These are phyloP conservation scores for Mortierella alpina DNA, from an alignment of 192 early-diverging fungal genomes.

Conservation along the genomic window DNA sequence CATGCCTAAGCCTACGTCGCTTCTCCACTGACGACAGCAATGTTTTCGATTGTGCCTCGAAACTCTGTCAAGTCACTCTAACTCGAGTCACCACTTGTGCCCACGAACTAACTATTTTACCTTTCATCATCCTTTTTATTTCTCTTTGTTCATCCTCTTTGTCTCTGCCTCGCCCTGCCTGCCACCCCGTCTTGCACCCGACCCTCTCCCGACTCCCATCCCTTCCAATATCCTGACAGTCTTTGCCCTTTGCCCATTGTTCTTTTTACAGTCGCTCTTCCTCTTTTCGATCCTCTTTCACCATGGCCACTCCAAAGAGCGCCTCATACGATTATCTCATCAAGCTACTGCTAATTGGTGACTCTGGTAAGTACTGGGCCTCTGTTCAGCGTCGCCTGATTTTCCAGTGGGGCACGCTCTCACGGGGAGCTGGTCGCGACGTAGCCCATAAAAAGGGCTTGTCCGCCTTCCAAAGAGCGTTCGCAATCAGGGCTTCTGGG, in stretches of 20 bases:
- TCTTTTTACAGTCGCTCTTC: background rate
- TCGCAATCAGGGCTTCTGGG: no score
- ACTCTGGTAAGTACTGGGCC: conserved; percentile 81
- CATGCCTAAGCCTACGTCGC: no score
- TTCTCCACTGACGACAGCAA: no score
- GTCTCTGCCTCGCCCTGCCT: no score
- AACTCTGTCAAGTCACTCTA: no score
- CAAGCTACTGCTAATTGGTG: conserved; percentile 97
- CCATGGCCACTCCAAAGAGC: conserved; percentile 85
- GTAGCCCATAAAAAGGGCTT: background rate
- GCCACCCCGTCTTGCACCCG: no score
- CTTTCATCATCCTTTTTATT: no score
- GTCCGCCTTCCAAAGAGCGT: background rate
- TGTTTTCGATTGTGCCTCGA: no score
- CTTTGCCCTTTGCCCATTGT: background rate
- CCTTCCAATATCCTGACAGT: background rate
- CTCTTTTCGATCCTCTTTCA: background rate
- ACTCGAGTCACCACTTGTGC: no score
- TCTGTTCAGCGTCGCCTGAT: background rate
- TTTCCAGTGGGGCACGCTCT: background rate
- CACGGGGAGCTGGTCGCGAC: background rate
- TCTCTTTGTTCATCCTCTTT: no score
- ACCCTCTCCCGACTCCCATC: no score
- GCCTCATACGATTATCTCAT: conserved; percentile 99
- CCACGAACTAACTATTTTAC: no score